These are phyloP conservation scores for Cardamine resedifolia DNA, from an alignment of 345 rosid genomes.

Conservation along the genomic window DNA sequence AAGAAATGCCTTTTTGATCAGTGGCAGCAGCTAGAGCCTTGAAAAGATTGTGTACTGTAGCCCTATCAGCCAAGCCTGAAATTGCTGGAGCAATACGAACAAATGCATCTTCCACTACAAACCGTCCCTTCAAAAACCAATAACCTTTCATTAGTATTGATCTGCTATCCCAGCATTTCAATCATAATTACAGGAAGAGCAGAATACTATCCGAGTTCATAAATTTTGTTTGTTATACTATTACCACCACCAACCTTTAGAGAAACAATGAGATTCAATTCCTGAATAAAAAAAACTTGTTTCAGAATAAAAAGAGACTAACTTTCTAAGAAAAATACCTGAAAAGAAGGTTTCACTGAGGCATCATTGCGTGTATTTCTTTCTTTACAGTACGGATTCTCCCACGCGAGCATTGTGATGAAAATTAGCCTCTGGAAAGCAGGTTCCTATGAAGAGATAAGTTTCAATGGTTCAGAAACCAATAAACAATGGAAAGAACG, in stretches of 20 bases:
- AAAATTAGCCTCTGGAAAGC: conserved; percentile 88
- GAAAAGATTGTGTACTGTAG: conserved; percentile 84
- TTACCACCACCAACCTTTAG: conserved; percentile 16
- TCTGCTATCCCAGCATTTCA: not conserved
- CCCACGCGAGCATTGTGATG: conserved; percentile 97
- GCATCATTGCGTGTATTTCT: conserved; percentile 31
- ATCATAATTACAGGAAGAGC: not conserved
- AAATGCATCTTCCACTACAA: conserved; percentile 81
- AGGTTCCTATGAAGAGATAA: conserved; percentile 55
- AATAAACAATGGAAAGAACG: not conserved
- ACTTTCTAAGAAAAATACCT: conserved; percentile 46
- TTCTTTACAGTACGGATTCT: conserved; percentile 62
- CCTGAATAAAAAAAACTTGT: not conserved
- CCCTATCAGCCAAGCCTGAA: conserved; percentile 86
- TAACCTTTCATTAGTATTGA: conserved; percentile 33
- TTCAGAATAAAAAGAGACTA: conserved; percentile 1
- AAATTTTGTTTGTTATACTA: not conserved
- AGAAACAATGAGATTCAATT: conserved; percentile 1
- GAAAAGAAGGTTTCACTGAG: conserved; percentile 53
- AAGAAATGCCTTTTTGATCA: conserved; percentile 64
- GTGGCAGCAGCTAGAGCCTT: conserved; percentile 61
- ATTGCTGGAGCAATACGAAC: conserved; percentile 84
- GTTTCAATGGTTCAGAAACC: not conserved
- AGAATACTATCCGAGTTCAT: not conserved
- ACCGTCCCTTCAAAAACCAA: conserved; percentile 56